Conservation (phyloP, 2,329 filamentous ascomycete species). For the Aspergillus sclerotialis region DNA sequence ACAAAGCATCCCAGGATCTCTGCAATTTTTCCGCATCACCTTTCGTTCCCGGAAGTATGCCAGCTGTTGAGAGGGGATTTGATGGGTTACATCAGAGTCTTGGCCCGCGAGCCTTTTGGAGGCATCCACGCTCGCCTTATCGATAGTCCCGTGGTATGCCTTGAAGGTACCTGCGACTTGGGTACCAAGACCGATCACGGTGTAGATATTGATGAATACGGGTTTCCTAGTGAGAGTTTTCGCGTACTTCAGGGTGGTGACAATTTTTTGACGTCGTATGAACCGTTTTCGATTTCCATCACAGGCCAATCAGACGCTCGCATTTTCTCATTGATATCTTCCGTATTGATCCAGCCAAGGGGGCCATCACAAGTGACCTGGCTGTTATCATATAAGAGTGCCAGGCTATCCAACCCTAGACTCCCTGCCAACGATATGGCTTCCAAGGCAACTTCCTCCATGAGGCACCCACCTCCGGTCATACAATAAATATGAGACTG, state of each 20-base stretch:
- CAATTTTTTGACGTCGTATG: conserved; percentile 41
- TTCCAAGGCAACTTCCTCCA: conserved; percentile 50
- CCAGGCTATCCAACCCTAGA: conserved; percentile 46
- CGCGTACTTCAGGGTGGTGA: conserved; percentile 39
- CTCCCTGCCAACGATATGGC: conserved; percentile 49
- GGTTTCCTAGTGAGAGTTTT: conserved; percentile 39
- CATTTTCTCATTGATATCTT: conserved; percentile 51
- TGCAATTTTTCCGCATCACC: conserved; percentile 1
- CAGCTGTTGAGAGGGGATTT: neutral
- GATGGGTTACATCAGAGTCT: conserved; percentile 2
- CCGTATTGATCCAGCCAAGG: conserved; percentile 45
- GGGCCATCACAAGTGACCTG: conserved; percentile 50
- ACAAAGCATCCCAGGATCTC: conserved; percentile 1
- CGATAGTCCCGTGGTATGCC: conserved; percentile 12
- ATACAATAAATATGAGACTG: conserved; percentile 47
- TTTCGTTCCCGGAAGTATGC: conserved; percentile 6
- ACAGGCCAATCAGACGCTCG: conserved; percentile 48
- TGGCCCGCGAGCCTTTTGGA: conserved; percentile 3
- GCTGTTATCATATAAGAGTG: conserved; percentile 52
- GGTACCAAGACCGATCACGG: conserved; percentile 46
- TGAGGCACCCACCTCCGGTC: conserved; percentile 49
- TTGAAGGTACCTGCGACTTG: conserved; percentile 21
- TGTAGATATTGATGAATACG: conserved; percentile 49
- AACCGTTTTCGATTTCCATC: conserved; percentile 44
- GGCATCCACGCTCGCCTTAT: conserved; percentile 4